Percentiles rank a stretch among this genome's conserved stretches.
Conservation (phyloP, 140 eudicot species). For the Anethum foeniculum region DNA sequence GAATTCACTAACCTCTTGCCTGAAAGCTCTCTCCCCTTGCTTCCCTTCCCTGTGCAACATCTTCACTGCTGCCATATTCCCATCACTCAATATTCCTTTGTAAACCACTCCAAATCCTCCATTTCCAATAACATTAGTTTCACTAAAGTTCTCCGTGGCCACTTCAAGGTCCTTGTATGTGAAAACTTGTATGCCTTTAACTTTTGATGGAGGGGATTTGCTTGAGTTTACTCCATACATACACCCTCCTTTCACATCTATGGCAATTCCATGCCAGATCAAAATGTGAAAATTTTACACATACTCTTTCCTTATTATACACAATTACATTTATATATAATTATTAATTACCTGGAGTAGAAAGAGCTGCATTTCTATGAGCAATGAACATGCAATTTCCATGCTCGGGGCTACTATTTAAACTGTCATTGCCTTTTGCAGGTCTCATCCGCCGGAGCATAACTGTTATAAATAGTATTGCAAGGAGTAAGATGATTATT, state of each 20-base stretch:
- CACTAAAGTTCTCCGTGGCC: conserved; percentile 59
- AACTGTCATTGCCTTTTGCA: conserved; percentile 18
- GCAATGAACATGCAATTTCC: conserved; percentile 49
- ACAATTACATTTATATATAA: not conserved
- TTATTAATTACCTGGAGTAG: conserved; percentile 36
- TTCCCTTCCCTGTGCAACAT: conserved; percentile 66
- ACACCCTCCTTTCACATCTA: conserved; percentile 55
- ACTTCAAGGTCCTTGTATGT: conserved; percentile 68
- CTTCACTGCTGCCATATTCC: conserved; percentile 69
- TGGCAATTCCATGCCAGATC: not conserved
- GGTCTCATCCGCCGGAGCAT: conserved; percentile 53
- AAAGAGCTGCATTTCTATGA: conserved; percentile 40
- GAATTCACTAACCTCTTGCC: conserved; percentile 49
- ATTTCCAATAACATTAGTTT: conserved; percentile 50
- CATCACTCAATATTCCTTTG: conserved; percentile 64
- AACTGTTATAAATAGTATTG: conserved; percentile 34
- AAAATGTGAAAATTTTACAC: not conserved
- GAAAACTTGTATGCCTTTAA: conserved; percentile 74
- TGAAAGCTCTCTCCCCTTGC: conserved; percentile 86
- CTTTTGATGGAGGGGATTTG: conserved; percentile 23
- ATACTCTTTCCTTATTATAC: not conserved
- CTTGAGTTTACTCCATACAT: conserved; percentile 44
- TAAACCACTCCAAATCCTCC: conserved; percentile 75
- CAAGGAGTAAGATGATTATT: conserved; percentile 46
- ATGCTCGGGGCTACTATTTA: conserved; percentile 16